Percentiles rank a stretch among this genome's conserved stretches.
Conservation (phyloP, 139 green algal genomes). For the Ettlia oleoabundans region DNA sequence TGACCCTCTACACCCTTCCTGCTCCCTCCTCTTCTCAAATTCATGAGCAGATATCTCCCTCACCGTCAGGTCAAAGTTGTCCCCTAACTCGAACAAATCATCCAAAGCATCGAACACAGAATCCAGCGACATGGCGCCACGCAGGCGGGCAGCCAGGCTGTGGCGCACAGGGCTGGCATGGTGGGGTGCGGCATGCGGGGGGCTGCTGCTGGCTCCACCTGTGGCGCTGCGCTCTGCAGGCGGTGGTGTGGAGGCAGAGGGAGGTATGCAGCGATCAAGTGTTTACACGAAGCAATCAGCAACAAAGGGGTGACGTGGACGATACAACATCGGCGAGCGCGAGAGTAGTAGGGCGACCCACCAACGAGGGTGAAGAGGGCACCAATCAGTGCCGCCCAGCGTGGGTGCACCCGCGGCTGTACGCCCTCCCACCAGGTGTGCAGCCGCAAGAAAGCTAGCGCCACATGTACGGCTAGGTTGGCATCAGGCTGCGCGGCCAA, state of each 20-base stretch:
- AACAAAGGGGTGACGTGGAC: no score
- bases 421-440: slow-evolving; percentile 49
- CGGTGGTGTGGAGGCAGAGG: neutral
- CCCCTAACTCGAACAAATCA: slow-evolving; percentile 11
- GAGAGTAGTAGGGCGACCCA: neutral
- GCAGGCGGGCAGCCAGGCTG: neutral
- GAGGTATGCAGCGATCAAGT: neutral
- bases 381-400: neutral
- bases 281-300: no score
- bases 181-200: neutral
- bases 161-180: neutral
- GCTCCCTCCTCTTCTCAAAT: no score
- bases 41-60: neutral
- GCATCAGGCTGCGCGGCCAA: slow-evolving; percentile 45
- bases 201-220: neutral
- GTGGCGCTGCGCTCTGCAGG: neutral
- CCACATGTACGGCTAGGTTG: slow-evolving; percentile 56
- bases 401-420: slow-evolving; percentile 10
- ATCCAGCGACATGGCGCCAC: slow-evolving; percentile 7
- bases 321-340: no score
- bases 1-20: no score
- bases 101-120: slow-evolving; percentile 28
- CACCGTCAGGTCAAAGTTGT: slow-evolving; percentile 20
- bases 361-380: slow-evolving; percentile 1
- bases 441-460: slow-evolving; percentile 58